These are phyloP conservation scores for Trichoderma sp. DNA, from an alignment of 2,329 filamentous ascomycete genomes.

Conservation along the genomic window DNA sequence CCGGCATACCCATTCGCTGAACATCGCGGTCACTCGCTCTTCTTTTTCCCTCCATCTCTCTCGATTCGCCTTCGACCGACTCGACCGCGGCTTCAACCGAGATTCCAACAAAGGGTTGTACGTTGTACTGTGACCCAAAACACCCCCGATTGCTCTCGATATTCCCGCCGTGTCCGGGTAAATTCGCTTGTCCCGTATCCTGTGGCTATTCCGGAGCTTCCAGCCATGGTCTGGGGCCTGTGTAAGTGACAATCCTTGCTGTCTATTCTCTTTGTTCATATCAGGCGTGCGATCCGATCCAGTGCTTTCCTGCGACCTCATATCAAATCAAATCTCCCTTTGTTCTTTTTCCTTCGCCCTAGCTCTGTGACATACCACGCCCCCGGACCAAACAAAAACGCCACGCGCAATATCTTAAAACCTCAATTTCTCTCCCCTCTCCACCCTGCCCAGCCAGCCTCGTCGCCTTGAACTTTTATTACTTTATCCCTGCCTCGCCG, in stretches of 20 bases:
- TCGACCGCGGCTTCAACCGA: neutral
- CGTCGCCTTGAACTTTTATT: neutral
- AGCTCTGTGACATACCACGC: neutral
- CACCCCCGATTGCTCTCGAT: neutral
- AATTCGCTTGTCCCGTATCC: neutral
- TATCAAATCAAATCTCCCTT: neutral
- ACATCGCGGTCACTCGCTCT: neutral
- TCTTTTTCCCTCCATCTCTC: neutral
- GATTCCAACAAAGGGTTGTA: neutral
- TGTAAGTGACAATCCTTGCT: conserved; percentile 17
- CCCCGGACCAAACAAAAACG: conserved; percentile 1
- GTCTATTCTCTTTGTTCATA: neutral
- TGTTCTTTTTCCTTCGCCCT: neutral
- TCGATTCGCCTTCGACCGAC: neutral
- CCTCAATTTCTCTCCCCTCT: neutral
- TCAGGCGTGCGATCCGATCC: neutral
- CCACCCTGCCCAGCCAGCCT: conserved; percentile 10
- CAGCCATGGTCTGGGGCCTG: conserved; percentile 19
- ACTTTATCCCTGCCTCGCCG: conserved; percentile 10
- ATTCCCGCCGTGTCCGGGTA: neutral
- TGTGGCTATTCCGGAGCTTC: conserved; percentile 14
- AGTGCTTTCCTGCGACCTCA: neutral
- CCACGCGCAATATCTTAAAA: neutral
- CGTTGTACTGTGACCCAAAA: neutral
- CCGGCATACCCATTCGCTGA: neutral